These are phyloP conservation scores for Penium margaritaceum DNA, from an alignment of 139 green algal genomes.

Conservation along the genomic window DNA sequence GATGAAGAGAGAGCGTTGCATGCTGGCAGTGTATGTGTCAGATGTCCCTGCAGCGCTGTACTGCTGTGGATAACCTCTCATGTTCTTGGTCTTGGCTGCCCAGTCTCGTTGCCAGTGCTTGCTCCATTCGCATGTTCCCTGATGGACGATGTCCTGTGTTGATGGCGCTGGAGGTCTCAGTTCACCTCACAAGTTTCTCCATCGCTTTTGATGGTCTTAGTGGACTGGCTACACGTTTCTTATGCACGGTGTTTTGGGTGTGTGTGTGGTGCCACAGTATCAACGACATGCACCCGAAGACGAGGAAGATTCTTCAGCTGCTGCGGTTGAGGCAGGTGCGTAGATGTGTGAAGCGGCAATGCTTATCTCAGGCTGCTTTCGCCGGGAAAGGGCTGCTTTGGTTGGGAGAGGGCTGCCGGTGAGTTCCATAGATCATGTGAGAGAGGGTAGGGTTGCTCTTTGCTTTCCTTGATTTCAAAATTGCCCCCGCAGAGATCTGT, in stretches of 20 bases:
- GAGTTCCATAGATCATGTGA: not conserved
- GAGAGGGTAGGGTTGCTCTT: not conserved
- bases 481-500: not conserved
- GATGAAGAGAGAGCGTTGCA: not conserved
- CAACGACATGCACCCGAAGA: constrained; percentile 95
- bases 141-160: too few relatives aligned
- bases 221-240: too few relatives aligned
- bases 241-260: too few relatives aligned
- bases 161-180: not conserved
- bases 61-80: not conserved
- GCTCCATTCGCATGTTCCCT: too few relatives aligned
- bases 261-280: constrained; percentile 51
- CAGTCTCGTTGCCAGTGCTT: too few relatives aligned
- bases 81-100: too few relatives aligned
- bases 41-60: not conserved
- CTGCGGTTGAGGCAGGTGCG: constrained; percentile 80
- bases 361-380: not conserved
- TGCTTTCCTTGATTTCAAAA: not conserved
- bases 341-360: not conserved
- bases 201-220: too few relatives aligned
- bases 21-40: not conserved
- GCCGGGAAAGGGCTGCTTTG: not conserved
- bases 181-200: not conserved
- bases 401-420: too few relatives aligned
- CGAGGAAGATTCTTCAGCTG: constrained; percentile 94